Evolutionary conservation across 1,139 yeast species (phyloP).

Genomic region (Sugiyamaella novakii): DNA sequence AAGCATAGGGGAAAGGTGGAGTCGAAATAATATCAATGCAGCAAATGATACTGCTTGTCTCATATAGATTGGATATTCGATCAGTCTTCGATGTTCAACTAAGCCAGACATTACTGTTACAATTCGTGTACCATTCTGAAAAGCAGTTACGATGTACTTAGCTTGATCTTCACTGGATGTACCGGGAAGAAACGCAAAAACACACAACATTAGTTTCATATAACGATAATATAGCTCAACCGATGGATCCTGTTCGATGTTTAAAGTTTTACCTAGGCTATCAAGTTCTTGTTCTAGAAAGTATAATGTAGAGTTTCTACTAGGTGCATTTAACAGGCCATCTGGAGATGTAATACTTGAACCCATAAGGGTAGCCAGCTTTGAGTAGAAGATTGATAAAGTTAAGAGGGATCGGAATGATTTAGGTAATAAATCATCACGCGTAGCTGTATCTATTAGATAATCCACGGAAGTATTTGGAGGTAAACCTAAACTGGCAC

Average conservation of each 20-base stretch:
- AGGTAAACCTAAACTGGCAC: conserved; percentile 83
- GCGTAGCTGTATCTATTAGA: conserved; percentile 73
- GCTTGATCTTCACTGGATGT: conserved; percentile 89
- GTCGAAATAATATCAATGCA: conserved; percentile 74
- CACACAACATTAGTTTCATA: conserved; percentile 77
- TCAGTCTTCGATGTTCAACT: conserved; percentile 65
- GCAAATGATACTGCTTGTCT: conserved; percentile 84
- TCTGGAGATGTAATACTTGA: conserved; percentile 86
- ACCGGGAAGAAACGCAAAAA: conserved; percentile 89
- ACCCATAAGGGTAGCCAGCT: conserved; percentile 84
- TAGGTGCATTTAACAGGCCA: conserved; percentile 82
- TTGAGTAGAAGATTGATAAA: conserved; percentile 80
- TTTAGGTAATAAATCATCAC: conserved; percentile 65
- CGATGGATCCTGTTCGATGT: conserved; percentile 48
- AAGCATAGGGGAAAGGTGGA: conserved; percentile 77
- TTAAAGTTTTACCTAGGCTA: conserved; percentile 62
- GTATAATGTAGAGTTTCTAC: conserved; percentile 76
- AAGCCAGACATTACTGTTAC: conserved; percentile 76
- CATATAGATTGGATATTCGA: conserved; percentile 83
- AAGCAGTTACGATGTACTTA: conserved; percentile 79
- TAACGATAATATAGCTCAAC: conserved; percentile 82
- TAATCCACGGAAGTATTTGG: conserved; percentile 86
- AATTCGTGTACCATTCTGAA: conserved; percentile 76
- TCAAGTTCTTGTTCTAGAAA: conserved; percentile 79
- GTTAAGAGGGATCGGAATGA: conserved; percentile 73